Evolutionary conservation across 2,329 filamentous ascomycete species (phyloP).

Genomic region (Biscogniauxia mediterranea): DNA sequence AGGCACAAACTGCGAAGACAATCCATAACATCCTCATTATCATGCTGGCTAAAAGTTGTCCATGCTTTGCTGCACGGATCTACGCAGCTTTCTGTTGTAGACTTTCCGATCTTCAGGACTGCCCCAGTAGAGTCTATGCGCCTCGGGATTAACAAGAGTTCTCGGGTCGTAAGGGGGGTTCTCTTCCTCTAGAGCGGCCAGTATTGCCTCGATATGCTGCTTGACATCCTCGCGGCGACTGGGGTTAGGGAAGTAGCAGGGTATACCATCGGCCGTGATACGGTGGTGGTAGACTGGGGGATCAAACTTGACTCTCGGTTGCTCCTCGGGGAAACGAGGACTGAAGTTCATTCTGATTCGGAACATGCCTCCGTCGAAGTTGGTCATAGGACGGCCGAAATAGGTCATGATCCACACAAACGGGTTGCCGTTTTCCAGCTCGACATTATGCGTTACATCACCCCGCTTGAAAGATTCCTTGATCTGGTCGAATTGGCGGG

Average conservation of each 20-base stretch:
- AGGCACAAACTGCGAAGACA: neutral
- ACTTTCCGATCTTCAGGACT: conserved; percentile 72
- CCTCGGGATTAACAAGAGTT: conserved; percentile 82
- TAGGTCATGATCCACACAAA: conserved; percentile 89
- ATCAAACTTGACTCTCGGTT: conserved; percentile 79
- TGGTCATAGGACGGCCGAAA: conserved; percentile 89
- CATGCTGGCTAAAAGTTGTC: conserved; percentile 45
- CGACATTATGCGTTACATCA: conserved; percentile 71
- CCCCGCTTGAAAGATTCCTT: conserved; percentile 70
- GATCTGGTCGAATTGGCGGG: conserved; percentile 82
- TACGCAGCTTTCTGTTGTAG: conserved; percentile 78
- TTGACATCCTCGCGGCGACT: conserved; percentile 70
- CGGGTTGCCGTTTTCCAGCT: conserved; percentile 76
- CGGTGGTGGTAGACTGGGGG: conserved; percentile 86
- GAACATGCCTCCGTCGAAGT: conserved; percentile 89
- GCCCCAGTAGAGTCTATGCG: conserved; percentile 85
- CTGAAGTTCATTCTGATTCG: conserved; percentile 77
- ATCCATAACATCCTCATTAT: conserved; percentile 9
- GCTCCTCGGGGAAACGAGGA: conserved; percentile 81
- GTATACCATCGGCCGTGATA: conserved; percentile 74
- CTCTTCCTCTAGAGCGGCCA: conserved; percentile 82
- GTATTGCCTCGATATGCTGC: conserved; percentile 80
- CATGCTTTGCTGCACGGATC: conserved; percentile 70
- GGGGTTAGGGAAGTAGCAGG: conserved; percentile 73
- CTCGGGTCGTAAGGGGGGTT: conserved; percentile 86